Conservation (phyloP, 73 alveolate species). For the Strombidium stylifer region DNA sequence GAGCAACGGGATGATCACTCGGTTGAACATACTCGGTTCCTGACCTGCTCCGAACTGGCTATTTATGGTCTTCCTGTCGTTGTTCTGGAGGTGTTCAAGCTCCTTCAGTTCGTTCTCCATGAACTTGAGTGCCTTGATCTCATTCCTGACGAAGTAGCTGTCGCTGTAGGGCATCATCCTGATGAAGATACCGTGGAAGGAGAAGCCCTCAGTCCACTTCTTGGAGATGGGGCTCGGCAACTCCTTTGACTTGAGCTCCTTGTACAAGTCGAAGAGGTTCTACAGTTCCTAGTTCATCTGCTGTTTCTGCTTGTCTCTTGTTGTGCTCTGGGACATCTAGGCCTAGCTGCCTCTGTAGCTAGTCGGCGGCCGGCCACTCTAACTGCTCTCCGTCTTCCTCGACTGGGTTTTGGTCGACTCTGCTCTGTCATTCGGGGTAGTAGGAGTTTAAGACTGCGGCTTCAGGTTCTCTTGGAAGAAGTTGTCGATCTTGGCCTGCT, state of each 20-base stretch:
- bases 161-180: conserved; percentile 54
- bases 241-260: background rate
- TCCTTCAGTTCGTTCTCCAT: conserved; percentile 37
- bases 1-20: conserved; percentile 26
- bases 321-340: background rate
- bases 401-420: no score
- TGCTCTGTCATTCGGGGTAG: no score
- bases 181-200: conserved; percentile 44
- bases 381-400: no score
- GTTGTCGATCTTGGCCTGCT: background rate
- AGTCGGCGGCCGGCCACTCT: no score
- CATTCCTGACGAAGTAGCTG: conserved; percentile 33
- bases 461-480: no score
- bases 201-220: conserved; percentile 65
- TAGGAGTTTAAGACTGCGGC: no score
- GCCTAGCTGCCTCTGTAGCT: background rate
- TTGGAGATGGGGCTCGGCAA: conserved; percentile 38
- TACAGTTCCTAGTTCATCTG: background rate
- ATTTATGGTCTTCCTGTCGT: background rate
- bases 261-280: background rate
- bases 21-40: conserved; percentile 9
- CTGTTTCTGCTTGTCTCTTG: background rate
- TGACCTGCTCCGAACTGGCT: no score
- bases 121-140: conserved; percentile 43
- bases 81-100: conserved; percentile 5